Base-by-base conservation (phyloP, 805 yeast genomes). In the Candida pseudofarinosa region DNA sequence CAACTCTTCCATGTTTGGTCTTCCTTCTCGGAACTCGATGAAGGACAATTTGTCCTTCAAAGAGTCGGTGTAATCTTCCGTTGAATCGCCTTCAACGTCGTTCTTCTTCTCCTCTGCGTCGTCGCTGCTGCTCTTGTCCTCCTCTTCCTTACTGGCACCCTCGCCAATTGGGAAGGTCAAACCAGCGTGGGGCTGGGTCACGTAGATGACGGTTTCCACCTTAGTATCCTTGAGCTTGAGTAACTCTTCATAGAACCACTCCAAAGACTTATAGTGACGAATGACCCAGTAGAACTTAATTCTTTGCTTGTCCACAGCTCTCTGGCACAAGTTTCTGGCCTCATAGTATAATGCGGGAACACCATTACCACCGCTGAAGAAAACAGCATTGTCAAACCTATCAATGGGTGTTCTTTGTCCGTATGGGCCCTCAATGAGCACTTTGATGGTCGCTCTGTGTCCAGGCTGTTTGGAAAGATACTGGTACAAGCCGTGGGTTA, bases 11-110 rank as follows among this genome's bases (percentile, higher is more conserved):
- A 71, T 47, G 40, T 69, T 50, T 13, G 78, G 72, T 57, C 80
- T 66, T 30, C 76, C 77, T 34, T 60, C 65, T 46, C 68, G 58
- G 54, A 77, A 69, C 41, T 69, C 74, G 33, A 74, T 53, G 38
- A 59, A 64, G 8, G 63, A 53, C 36, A 71, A 59, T 4, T 53
- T 45, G n/a, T 54, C 49, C 46, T 46, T 53, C 32, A 47, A 44
- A 18, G 37, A 38, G 34, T 44, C 20, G 37, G 51, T 33, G 35
- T 37, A 19, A 20, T 37, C 50, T 43, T 20, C 44, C 40, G 35
- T 48, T 37, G 30, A 26, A 37, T 46, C 44, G 17, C 13, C 15
- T 20, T 36, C 44, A 36, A 37, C 46, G 35, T 55, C 58, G 14
- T 54, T 56, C 4, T 46, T 20, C 13, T 23, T 19, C 12, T 37